Base-by-base conservation (phyloP, 139 green algal genomes). In the Closterium sp. region DNA sequence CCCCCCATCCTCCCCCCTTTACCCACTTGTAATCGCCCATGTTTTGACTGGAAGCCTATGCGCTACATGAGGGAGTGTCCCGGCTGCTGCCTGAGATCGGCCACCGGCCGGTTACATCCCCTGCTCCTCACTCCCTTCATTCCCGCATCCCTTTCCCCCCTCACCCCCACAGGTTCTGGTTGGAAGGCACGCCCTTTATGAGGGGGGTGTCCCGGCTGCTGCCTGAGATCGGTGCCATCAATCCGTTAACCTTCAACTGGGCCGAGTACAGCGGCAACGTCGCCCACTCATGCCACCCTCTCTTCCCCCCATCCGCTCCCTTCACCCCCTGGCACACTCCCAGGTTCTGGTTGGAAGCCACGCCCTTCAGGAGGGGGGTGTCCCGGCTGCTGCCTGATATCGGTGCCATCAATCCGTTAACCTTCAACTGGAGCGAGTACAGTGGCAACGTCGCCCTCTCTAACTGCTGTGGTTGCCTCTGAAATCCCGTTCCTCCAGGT, bases 291-390 rank as follows among this genome's bases (percentile, higher is more conserved):
- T 55, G 36, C 36, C 36, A 55, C 36, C 5, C 36, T 2, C 43
- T 6, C 36, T 6, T 55, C 36, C 6, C 5, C 6, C 6, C 36
- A 12, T 55, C 36, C 36, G 4, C 36, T 12, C 36, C 36, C 36
- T 55, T 6, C 36, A 12, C 36, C 36, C 36, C 36, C 6, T 55
- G 4, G 5, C 36, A 4, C 36, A 55, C 6, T 6, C 36, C 36
- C 84, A 91, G 90, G 3, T 93, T 93, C 33, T 93, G 90, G 90
- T 91, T 93, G 31, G 84, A 94, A 90, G 85, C 94, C 84, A 88
- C n/a, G 32, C 35, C 32, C 1, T 35, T 30, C 34, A 69, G 90
- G 55, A n/a, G 66, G 16, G 89, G 89, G 10, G 19, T 88, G 23
- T 91, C 89, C 28, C 87, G 69, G 10, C 69, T 35, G 34, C 55